Percentiles rank a stretch among this genome's conserved stretches.
Conservation (phyloP, 768 basidiomycete genomes). For the Auriscalpium orientale region DNA sequence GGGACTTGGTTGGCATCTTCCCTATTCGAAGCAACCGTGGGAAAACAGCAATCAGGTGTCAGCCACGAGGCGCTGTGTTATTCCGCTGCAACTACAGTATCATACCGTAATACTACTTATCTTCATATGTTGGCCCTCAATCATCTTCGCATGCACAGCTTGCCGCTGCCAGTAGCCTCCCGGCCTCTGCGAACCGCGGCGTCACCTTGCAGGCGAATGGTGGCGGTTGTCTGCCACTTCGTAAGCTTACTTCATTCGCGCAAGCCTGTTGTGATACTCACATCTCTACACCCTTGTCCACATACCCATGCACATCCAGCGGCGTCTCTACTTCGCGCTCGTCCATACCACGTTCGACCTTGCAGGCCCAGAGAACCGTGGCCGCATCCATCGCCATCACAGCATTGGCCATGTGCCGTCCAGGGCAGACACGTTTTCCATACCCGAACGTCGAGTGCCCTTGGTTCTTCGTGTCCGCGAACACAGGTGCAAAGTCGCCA, state of each 20-base stretch:
- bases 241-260: neutral
- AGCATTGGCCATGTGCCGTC: slow-evolving; percentile 9
- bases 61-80: too few relatives aligned
- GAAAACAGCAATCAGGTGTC: too few relatives aligned
- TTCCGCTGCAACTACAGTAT: too few relatives aligned
- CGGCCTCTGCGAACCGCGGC: slow-evolving; percentile 9
- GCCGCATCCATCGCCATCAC: slow-evolving; percentile 15
- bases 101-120: too few relatives aligned
- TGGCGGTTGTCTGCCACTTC: slow-evolving; percentile 3
- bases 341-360: slow-evolving; percentile 5
- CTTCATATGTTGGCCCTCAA: too few relatives aligned
- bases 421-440: slow-evolving; percentile 13
- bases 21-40: too few relatives aligned
- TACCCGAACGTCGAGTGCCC: slow-evolving; percentile 11
- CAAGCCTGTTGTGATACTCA: neutral
- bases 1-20: too few relatives aligned
- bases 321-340: slow-evolving; percentile 1
- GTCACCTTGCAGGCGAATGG: slow-evolving; percentile 14
- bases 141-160: too few relatives aligned
- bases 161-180: too few relatives aligned
- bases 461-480: neutral
- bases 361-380: slow-evolving; percentile 9
- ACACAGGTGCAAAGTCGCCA: neutral
- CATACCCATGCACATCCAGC: neutral
- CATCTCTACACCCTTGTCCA: slow-evolving; percentile 5